Evolutionary conservation across 2,329 filamentous ascomycete genomes (phyloP).

Genomic region (Colletotrichum salicis): DNA sequence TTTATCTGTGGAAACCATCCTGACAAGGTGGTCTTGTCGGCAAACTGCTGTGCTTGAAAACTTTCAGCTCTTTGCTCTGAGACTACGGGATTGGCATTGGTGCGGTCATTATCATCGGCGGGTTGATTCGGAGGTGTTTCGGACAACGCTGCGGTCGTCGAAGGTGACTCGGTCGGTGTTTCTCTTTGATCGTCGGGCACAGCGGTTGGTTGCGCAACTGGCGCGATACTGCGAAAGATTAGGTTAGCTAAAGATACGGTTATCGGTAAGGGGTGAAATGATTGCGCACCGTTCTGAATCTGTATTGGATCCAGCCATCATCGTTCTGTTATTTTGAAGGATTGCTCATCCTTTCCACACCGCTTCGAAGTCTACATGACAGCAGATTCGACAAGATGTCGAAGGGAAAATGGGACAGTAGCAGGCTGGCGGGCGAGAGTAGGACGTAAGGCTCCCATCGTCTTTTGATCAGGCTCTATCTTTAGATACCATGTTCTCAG

Average conservation of each 20-base stretch:
- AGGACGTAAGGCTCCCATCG: not conserved
- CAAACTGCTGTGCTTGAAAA: not conserved
- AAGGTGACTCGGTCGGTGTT: not conserved
- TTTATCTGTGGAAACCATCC: slow-evolving; percentile 41
- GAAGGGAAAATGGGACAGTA: not conserved
- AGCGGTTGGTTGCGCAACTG: not conserved
- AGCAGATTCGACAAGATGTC: not conserved
- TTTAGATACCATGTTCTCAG: not conserved
- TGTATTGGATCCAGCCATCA: not conserved
- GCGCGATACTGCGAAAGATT: not conserved
- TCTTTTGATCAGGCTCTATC: not conserved
- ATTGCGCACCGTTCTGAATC: not conserved
- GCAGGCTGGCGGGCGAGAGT: not conserved
- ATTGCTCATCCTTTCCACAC: no score
- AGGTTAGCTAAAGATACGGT: not conserved
- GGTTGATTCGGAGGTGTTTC: not conserved
- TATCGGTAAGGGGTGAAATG: not conserved
- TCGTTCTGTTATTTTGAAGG: not conserved
- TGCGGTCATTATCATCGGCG: not conserved
- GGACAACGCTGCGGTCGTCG: not conserved
- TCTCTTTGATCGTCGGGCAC: not conserved
- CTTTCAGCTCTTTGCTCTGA: not conserved
- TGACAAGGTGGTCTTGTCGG: not conserved
- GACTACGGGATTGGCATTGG: not conserved
- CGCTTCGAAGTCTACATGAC: not conserved